These are phyloP conservation scores for Stylosanthes scabra DNA, from an alignment of 331 rosid genomes.

Conservation along the genomic window DNA sequence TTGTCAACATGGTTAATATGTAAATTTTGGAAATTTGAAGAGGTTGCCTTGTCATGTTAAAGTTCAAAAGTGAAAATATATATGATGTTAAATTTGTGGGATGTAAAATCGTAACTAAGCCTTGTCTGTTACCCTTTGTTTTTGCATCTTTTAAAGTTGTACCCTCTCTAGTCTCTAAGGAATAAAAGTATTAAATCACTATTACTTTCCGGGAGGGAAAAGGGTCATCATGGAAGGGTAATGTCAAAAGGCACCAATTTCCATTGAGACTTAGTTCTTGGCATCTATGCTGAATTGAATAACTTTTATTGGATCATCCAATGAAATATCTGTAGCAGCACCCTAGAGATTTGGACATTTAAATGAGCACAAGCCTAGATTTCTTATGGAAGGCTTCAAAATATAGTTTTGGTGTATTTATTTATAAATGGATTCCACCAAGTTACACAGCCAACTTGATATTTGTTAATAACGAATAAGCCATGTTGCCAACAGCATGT, in stretches of 20 bases:
- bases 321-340: conserved; percentile 13
- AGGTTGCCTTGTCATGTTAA: too few relatives aligned
- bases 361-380: neutral
- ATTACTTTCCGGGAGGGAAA: neutral
- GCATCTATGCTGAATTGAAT: conserved; percentile 32
- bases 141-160: neutral
- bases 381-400: neutral
- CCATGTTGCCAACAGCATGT: neutral
- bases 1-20: too few relatives aligned
- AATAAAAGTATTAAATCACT: neutral
- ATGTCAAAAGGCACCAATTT: conserved; percentile 43
- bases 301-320: conserved; percentile 33
- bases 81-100: too few relatives aligned
- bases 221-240: conserved; percentile 35
- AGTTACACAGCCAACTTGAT: neutral
- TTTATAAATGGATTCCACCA: neutral
- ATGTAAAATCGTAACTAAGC: too few relatives aligned
- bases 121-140: neutral
- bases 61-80: too few relatives aligned
- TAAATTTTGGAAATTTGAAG: too few relatives aligned
- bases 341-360: conserved; percentile 18
- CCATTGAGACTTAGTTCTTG: conserved; percentile 37
- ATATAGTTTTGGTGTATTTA: neutral
- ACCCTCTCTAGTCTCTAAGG: neutral
- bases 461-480: neutral